These are phyloP conservation scores for Ophiostoma triangulosporum DNA, from an alignment of 2,329 filamentous ascomycete species.

Conservation along the genomic window DNA sequence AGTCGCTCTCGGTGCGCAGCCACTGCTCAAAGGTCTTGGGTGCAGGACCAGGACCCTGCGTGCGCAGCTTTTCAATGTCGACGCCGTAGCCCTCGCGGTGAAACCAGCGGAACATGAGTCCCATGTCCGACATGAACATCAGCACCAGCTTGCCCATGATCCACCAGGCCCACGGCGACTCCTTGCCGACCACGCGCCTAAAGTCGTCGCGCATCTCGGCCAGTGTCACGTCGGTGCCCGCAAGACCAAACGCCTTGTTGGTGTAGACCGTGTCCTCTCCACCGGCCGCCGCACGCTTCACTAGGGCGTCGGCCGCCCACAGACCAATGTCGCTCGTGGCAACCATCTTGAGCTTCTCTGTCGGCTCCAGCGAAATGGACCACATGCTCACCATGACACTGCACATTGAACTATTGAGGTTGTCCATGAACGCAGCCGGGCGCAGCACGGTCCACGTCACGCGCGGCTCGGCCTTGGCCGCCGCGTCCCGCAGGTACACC, in stretches of 20 bases:
- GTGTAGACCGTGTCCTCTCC: constrained; percentile 17
- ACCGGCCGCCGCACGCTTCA: constrained; percentile 11
- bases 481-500: constrained; percentile 34
- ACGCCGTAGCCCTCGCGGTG: constrained; percentile 26
- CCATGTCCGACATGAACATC: constrained; percentile 19
- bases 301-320: constrained; percentile 21
- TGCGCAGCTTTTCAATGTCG: constrained; percentile 21
- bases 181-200: constrained; percentile 14
- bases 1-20: constrained; percentile 24
- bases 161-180: constrained; percentile 22
- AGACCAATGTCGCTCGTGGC: constrained; percentile 26
- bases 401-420: constrained; percentile 20
- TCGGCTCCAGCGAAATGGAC: constrained; percentile 15
- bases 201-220: constrained; percentile 20
- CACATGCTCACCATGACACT: constrained; percentile 22
- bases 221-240: constrained; percentile 23
- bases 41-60: constrained; percentile 18
- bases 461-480: neutral
- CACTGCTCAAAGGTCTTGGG: constrained; percentile 24
- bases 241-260: constrained; percentile 22
- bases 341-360: constrained; percentile 24
- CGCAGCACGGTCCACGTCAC: constrained; percentile 26
- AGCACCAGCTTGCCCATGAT: constrained; percentile 20
- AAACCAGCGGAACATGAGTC: constrained; percentile 26
- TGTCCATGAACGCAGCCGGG: constrained; percentile 29